Evolutionary conservation across 75 land plant genomes (phyloP), one percentile per base, ranked within the genome.

Genomic region (Larix kaempferi): DNA sequence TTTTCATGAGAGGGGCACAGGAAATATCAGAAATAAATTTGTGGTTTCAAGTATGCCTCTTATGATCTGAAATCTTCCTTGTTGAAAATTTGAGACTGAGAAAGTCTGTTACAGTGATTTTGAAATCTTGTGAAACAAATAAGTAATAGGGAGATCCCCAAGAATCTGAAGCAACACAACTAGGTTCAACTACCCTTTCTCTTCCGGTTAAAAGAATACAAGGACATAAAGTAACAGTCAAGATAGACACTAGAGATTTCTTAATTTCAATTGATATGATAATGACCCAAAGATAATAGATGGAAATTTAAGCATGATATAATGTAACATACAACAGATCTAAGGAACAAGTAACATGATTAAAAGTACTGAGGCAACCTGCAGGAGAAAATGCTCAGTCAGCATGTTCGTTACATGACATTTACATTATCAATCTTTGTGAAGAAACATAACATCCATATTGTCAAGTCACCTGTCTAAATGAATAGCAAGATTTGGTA

Each of bases 401-500:
- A 69, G 6, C 21, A 49, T 49, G 54, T 49, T 49, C 10, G 54
- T 49, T 10, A 11, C 12, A 49, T 10, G 54, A 49, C 54, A 49
- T 49, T 49, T 67, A 39, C 39, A 44, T 39, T 35, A 22, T 67
- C 71, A 66, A 66, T 6, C 71, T 37, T 35, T 66, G 71, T 33
- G 41, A 37, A 66, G 54, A 66, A 29, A 14, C n/a, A 17, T 37
- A 37, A 66, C 29, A 66, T 19, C 10, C 23, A 55, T 52, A 73
- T 1, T 73, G 17, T 54, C 49, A 29, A 78, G 55, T 55, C 67
- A 95, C 99, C 94, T 95, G 79, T 95, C 93, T 59, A 98, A 86
- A 81, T 98, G 99, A 78, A 98, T 98, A 10, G 99, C 99, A 52
- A 98, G 80, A 13, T 94, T 93, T 7, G 99, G 99, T 57, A 98